A percentile compares a stretch with the other conserved stretches of the same genome.
These are phyloP conservation scores for Pelargonium fulgidum DNA, from an alignment of 441 rosid genomes.

Conservation along the genomic window DNA sequence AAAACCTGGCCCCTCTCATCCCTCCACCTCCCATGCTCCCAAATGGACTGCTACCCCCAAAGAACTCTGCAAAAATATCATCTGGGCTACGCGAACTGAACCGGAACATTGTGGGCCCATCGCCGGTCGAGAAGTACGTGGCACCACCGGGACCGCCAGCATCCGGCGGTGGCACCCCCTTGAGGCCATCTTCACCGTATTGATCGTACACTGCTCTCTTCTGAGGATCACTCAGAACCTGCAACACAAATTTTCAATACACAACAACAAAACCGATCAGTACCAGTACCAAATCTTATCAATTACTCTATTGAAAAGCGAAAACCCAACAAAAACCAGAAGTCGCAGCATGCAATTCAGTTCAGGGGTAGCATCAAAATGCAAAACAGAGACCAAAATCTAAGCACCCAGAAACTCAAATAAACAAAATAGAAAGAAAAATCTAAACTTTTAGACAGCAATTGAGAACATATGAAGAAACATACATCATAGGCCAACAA, in stretches of 20 bases:
- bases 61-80: slow-evolving; percentile 70
- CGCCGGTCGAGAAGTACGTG: slow-evolving; percentile 45
- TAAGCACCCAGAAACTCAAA: too few species aligned
- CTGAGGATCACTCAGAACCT: slow-evolving; percentile 82
- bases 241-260: not conserved
- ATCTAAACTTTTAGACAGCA: not conserved
- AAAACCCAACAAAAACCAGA: slow-evolving; percentile 6
- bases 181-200: slow-evolving; percentile 79
- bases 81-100: slow-evolving; percentile 72
- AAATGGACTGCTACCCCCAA: slow-evolving; percentile 55
- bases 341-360: not conserved
- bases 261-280: not conserved
- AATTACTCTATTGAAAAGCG: not conserved
- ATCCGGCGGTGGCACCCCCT: slow-evolving; percentile 67
- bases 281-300: not conserved
- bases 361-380: not conserved
- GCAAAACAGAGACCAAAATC: not conserved
- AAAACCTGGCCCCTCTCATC: slow-evolving; percentile 48
- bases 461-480: too few species aligned
- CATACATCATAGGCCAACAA: not conserved
- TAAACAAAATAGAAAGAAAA: too few species aligned
- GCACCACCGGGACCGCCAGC: slow-evolving; percentile 50
- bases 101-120: slow-evolving; percentile 52
- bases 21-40: slow-evolving; percentile 50
- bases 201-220: slow-evolving; percentile 72